phyloP scores from a whole-genome alignment of 768 basidiomycete species.

The Russula dissimulans region DNA sequence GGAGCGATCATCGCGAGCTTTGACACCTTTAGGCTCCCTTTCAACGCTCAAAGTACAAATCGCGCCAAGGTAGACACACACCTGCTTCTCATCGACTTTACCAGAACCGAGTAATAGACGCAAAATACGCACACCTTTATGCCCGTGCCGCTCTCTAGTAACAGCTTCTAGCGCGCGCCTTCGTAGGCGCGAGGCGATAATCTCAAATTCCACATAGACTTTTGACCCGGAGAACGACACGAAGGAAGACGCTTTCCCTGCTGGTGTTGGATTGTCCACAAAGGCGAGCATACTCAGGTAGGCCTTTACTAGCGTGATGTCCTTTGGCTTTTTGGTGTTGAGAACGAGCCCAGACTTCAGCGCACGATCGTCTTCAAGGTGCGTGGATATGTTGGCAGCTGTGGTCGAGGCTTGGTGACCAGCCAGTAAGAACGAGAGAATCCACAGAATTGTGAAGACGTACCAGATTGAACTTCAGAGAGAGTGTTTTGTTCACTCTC shows the following conservation, averaged over 20 bases:
- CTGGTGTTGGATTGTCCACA: conserved; percentile 73
- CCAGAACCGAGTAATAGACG: conserved; percentile 70
- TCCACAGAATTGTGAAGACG: conserved; percentile 5
- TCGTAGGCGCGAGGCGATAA: conserved; percentile 57
- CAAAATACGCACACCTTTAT: conserved; percentile 74
- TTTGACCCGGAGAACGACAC: conserved; percentile 53
- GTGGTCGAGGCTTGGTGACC: conserved; percentile 50
- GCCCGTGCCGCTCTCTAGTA: conserved; percentile 74
- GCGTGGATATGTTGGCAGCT: conserved; percentile 50
- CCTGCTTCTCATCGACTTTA: conserved; percentile 94
- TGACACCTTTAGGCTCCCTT: conserved; percentile 51
- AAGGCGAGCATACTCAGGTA: conserved; percentile 74
- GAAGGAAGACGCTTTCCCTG: conserved; percentile 62
- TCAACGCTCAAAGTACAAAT: conserved; percentile 1
- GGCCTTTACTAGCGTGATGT: conserved; percentile 56
- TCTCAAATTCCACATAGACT: conserved; percentile 73
- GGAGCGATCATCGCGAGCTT: conserved; percentile 89
- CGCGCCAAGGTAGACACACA: conserved; percentile 29
- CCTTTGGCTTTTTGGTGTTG: conserved; percentile 43
- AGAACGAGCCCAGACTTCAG: conserved; percentile 57
- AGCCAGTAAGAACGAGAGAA: background rate
- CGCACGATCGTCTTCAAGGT: conserved; percentile 52
- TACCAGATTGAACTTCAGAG: conserved; percentile 58
- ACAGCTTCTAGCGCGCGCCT: conserved; percentile 67
- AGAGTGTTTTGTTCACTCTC: conserved; percentile 53